Evolutionary conservation across 441 rosid species (phyloP), one percentile per base, ranked within the genome.

Genomic region (Omphalea diandra): DNA sequence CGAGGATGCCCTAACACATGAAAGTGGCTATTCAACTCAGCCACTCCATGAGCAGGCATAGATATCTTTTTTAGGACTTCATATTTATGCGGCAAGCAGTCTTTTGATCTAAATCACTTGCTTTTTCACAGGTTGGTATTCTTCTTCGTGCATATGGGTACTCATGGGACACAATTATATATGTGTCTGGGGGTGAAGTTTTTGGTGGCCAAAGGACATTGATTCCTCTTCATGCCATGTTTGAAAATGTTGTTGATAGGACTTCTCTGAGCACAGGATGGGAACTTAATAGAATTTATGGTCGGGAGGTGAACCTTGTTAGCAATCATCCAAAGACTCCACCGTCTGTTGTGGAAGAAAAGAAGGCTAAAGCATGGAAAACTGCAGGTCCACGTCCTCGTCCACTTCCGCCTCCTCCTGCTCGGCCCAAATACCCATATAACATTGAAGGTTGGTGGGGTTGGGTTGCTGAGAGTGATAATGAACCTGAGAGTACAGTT

Each of bases 391-490:
- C 94, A 69, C 87, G 94, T 22, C 99, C 99, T 67, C 97, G 91
- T 29, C 98, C 99, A 12, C 96, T 92, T 70, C 94, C 97, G 4
- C 98, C 97, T 18, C 98, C 98, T 66, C 96, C 94, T 0, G 88
- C 97, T 54, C 84, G 90, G 62, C 93, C 97, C 9, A 95, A 95
- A 79, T 91, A 81, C 66, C 83, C 94, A 36, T 86, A 94, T 52
- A 94, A 90, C 75, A 86, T 92, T 40, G 97, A 94, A 82, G 99
- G 99, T 50, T 94, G 98, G 99, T 94, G 99, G 99, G 98, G 98
- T 75, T 94, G 99, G 99, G 99, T 94, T 69, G 99, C 99, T 31
- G 98, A 94, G 85, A 92, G 99, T 73, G 98, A 94, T 80, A 89
- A 92, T 62, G 98, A 94, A 80, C 99, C 99, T 4, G 99, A 94